Evolutionary conservation across 805 yeast species (phyloP).

Genomic region (Groenewaldozyma salmanticensis): DNA sequence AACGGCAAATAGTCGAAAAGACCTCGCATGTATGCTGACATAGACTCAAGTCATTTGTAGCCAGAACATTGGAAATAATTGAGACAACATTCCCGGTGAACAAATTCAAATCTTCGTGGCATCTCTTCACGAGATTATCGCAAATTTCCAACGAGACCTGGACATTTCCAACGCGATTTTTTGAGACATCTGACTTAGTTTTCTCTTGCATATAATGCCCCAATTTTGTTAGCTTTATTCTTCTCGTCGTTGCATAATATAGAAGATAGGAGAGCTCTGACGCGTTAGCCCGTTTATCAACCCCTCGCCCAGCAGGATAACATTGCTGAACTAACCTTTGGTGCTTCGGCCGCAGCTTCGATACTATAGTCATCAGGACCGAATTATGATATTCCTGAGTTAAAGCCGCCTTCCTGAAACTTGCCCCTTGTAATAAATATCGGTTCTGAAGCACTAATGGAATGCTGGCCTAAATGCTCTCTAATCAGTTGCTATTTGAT

Average conservation of each 20-base stretch:
- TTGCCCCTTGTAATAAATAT: too few species aligned
- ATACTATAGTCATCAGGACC: too few species aligned
- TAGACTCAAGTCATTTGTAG: slow-evolving; percentile 51
- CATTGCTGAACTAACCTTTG: slow-evolving; percentile 85
- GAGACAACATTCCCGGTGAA: slow-evolving; percentile 61
- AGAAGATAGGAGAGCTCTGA: slow-evolving; percentile 82
- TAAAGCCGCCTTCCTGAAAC: too few species aligned
- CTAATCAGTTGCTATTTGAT: too few species aligned
- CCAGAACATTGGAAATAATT: slow-evolving; percentile 44
- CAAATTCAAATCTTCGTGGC: slow-evolving; percentile 75
- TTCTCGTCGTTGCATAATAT: slow-evolving; percentile 82
- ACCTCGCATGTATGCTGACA: slow-evolving; percentile 32
- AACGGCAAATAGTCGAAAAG: slow-evolving; percentile 33
- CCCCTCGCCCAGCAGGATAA: slow-evolving; percentile 80
- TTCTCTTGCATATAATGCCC: slow-evolving; percentile 56
- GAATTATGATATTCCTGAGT: too few species aligned
- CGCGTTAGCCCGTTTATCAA: slow-evolving; percentile 85
- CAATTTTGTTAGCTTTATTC: slow-evolving; percentile 84
- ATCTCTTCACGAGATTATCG: slow-evolving; percentile 57
- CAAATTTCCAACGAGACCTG: slow-evolving; percentile 71
- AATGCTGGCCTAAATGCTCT: too few species aligned
- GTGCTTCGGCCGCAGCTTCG: slow-evolving; percentile 53
- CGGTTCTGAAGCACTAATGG: too few species aligned
- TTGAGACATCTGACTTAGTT: slow-evolving; percentile 49
- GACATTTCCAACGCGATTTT: slow-evolving; percentile 65